These are phyloP conservation scores for Plasmodium reichenowi DNA, from an alignment of 169 alveolate species.

Conservation along the genomic window DNA sequence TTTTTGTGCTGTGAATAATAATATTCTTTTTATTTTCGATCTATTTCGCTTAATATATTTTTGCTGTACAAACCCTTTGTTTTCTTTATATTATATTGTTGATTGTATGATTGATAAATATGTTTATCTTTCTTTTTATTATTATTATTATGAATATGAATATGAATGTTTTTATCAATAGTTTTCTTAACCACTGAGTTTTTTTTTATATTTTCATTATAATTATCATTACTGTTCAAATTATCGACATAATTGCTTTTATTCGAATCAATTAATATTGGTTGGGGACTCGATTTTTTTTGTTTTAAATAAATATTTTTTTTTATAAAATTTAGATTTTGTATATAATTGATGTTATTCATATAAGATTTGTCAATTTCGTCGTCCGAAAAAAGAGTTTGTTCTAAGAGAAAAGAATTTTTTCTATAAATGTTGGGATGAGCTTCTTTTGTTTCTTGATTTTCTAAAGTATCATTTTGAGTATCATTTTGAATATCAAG, in stretches of 20 bases:
- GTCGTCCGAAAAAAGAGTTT: conserved; percentile 35
- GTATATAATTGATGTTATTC: neutral
- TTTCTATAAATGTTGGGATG: neutral
- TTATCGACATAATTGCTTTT: neutral
- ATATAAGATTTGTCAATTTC: neutral
- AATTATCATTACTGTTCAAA: neutral
- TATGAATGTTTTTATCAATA: conserved; percentile 2
- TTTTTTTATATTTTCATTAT: neutral
- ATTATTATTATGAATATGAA: neutral
- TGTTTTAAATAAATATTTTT: neutral
- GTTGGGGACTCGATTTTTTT: conserved; percentile 3
- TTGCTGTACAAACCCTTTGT: conserved; percentile 11
- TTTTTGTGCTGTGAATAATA: neutral
- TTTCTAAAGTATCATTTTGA: neutral
- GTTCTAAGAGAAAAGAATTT: conserved; percentile 28
- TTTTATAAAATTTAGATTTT: neutral
- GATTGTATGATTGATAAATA: conserved; percentile 27
- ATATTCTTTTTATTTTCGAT: neutral
- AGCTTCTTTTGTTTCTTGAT: neutral
- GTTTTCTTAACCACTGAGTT: conserved; percentile 1
- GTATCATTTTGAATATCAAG: neutral
- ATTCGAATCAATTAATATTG: conserved; percentile 25
- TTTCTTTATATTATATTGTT: conserved; percentile 51
- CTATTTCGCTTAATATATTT: conserved; percentile 48
- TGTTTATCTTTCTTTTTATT: conserved; percentile 28